Evolutionary conservation across 306 rosid species (phyloP), one percentile per base, ranked within the genome.

Genomic region (Inga laurina): DNA sequence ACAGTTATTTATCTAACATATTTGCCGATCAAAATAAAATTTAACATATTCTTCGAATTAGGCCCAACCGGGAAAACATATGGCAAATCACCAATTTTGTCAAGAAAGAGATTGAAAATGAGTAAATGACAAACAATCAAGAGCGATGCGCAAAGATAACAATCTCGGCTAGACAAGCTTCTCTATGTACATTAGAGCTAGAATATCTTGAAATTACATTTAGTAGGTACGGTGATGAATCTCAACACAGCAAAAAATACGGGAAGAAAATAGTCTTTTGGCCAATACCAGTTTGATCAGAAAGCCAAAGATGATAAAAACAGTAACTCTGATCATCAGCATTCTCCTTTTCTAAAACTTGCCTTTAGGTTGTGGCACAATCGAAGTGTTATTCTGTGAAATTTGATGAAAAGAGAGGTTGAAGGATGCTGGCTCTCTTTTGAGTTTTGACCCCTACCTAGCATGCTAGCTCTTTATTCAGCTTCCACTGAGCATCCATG

Each of bases 281-380:
- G 7, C 61, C 59, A 49, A 13, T 13, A 15, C 54, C 86, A 0
- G 93, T 93, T 92, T 5, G 97, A 86, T 93, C 97, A 87, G 93
- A 94, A 85, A 93, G 98, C 98, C 99, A 93, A 78, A 80, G 92
- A 88, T 93, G 90, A 89, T 96, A 90, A 87, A 93, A 96, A 98
- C 99, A 96, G 43, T 97, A 98, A 88, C 99, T 93, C 88, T 91
- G 99, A 88, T 96, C 99, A 85, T 89, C 97, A 14, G 97, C 96
- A 86, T 86, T 92, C 83, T 95, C 98, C 82, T 88, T 89, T 46
- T 66, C 83, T 86, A 95, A 86, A 75, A 84, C 88, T 79, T 75
- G 90, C 92, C 76, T 48, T 90, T 88, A 19, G 90, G 89, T 8
- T 8, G 27, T 7, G 62, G 27, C 62, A 59, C 6, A 22, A 10